Conservation (phyloP, 352 stramenopile species). For the Globisporangium nodosum region DNA sequence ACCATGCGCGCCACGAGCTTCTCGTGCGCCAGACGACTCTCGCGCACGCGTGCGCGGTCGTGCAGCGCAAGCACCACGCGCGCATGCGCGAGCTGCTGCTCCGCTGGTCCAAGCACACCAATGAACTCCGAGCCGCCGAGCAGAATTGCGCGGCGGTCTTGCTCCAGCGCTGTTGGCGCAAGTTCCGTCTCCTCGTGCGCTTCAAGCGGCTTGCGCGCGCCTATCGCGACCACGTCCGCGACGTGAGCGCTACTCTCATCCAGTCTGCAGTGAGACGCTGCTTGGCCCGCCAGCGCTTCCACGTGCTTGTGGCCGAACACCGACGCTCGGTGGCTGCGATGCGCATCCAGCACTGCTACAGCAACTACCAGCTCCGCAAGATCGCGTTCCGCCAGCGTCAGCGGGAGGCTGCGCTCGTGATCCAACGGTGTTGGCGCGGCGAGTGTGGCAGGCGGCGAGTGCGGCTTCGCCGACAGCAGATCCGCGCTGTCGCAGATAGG, state of each 20-base stretch:
- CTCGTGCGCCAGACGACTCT: conserved; percentile 6
- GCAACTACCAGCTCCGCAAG: neutral
- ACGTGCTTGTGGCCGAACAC: neutral
- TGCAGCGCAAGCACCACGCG: conserved; percentile 18
- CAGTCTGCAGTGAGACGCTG: neutral
- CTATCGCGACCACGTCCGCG: neutral
- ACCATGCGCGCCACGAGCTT: neutral
- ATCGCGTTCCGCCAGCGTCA: neutral
- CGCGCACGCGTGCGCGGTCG: conserved; percentile 30
- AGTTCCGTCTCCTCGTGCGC: neutral
- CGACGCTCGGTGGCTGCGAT: neutral
- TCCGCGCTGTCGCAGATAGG: neutral
- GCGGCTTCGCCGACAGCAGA: neutral
- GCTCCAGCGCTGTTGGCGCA: neutral
- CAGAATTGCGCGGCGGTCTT: neutral
- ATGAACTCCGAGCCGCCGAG: neutral
- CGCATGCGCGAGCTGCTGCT: neutral
- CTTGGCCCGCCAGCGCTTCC: neutral
- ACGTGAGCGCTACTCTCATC: neutral
- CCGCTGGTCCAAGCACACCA: neutral
- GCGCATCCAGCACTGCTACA: neutral
- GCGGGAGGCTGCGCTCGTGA: neutral
- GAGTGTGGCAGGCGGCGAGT: neutral
- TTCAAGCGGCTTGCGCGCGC: neutral
- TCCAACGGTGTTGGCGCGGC: neutral